These are phyloP conservation scores for Chlorokybus atmophyticus DNA, from an alignment of 139 green algal species.

Conservation along the genomic window DNA sequence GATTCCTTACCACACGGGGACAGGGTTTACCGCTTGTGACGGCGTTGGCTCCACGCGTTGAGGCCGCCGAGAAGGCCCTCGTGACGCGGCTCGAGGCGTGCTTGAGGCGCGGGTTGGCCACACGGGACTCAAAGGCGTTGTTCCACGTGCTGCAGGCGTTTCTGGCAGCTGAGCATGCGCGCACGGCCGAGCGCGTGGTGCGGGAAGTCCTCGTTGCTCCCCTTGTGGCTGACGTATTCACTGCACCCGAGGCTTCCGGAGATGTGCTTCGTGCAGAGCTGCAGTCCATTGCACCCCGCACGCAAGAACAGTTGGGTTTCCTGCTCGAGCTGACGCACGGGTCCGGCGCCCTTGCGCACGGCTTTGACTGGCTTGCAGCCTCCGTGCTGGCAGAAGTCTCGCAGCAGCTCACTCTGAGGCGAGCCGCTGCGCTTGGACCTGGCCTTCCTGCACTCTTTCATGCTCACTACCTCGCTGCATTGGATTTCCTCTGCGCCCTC, in stretches of 20 bases:
- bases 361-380: conserved; percentile 67
- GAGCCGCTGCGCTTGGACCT: conserved; percentile 65
- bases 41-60: conserved; percentile 48
- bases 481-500: conserved; percentile 46
- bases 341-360: no score
- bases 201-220: conserved; percentile 44
- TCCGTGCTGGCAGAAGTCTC: conserved; percentile 64
- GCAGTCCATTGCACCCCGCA: no score
- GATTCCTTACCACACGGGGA: conserved; percentile 37
- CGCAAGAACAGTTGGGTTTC: no score
- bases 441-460: conserved; percentile 70
- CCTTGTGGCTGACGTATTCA: conserved; percentile 36
- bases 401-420: conserved; percentile 29
- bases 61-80: conserved; percentile 33
- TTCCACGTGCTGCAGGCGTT: conserved; percentile 67
- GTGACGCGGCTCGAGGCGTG: conserved; percentile 29
- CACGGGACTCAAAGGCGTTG: conserved; percentile 26
- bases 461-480: conserved; percentile 52
- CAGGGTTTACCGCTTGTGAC: conserved; percentile 62
- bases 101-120: conserved; percentile 17
- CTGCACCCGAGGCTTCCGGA: not conserved
- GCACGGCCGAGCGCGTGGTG: conserved; percentile 48
- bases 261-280: no score
- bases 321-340: conserved; percentile 18
- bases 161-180: conserved; percentile 44